Conservation (phyloP, 2,329 filamentous ascomycete genomes). For the Cladophialophora yegresii region DNA sequence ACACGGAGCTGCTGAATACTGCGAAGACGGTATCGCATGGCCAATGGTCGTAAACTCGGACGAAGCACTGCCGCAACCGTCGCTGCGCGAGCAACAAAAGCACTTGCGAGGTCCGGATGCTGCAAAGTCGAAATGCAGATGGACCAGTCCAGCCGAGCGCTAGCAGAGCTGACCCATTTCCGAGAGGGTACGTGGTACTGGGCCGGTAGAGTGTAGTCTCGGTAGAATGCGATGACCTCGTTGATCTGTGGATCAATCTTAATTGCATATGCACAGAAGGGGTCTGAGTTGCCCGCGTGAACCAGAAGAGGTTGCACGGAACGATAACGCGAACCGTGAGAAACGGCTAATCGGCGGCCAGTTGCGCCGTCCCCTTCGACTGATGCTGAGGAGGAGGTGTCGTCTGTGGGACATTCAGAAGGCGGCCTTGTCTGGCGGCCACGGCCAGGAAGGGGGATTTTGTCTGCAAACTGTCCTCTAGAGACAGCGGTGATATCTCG, state of each 20-base stretch:
- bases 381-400: too few species aligned
- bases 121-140: conserved; percentile 7
- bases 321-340: too few species aligned
- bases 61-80: background rate
- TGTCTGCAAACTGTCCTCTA: too few species aligned
- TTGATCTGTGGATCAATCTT: conserved; percentile 3
- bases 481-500: background rate
- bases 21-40: conserved; percentile 3
- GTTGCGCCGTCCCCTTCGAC: too few species aligned
- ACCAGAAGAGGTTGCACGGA: too few species aligned
- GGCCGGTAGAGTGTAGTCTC: conserved; percentile 4
- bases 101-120: background rate
- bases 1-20: conserved; percentile 2
- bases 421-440: too few species aligned
- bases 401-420: too few species aligned
- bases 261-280: conserved; percentile 5
- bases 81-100: background rate
- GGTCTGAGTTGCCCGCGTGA: conserved; percentile 3
- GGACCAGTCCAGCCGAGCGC: conserved; percentile 4
- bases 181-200: conserved; percentile 2
- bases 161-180: conserved; percentile 1
- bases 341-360: too few species aligned
- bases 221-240: conserved; percentile 3
- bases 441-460: too few species aligned
- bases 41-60: background rate